Conservation (phyloP, 495 filamentous ascomycete species). For the Penicillium waksmanii region DNA sequence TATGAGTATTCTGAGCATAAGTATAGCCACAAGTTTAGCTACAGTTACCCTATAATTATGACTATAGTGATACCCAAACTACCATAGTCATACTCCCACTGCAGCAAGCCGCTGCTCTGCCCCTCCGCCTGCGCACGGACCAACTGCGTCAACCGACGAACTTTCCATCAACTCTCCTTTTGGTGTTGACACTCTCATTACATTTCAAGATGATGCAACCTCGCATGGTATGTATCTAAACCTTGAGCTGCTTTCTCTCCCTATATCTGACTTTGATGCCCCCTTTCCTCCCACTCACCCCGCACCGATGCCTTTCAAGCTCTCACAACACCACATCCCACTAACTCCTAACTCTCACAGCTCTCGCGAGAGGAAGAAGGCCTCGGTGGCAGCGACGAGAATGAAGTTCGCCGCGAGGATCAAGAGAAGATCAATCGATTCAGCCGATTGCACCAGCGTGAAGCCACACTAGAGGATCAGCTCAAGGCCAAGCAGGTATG, state of each 20-base stretch:
- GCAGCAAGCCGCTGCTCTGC: not conserved
- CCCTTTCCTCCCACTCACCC: conserved; percentile 11
- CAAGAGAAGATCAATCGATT: conserved; percentile 99
- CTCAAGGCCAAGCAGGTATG: conserved; percentile 80
- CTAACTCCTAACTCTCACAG: conserved; percentile 46
- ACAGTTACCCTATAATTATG: too few species aligned
- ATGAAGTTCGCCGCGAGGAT: conserved; percentile 91
- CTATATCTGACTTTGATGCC: not conserved
- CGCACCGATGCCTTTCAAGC: not conserved
- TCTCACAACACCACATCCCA: not conserved
- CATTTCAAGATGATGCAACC: conserved; percentile 43
- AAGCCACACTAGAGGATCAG: conserved; percentile 76
- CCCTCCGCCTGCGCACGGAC: conserved; percentile 25
- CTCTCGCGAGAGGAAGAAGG: conserved; percentile 90
- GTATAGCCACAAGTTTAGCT: too few species aligned
- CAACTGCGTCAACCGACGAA: conserved; percentile 20
- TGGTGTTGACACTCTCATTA: not conserved
- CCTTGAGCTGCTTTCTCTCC: not conserved
- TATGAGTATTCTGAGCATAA: too few species aligned
- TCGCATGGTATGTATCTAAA: conserved; percentile 42
- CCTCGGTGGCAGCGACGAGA: conserved; percentile 68
- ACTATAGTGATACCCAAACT: too few species aligned
- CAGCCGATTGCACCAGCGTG: conserved; percentile 88
- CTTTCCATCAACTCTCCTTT: conserved; percentile 11
- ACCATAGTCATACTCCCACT: too few species aligned